Evolutionary conservation across 371 early-diverging fungal species (phyloP).

Genomic region (Gilbertella persicaria): DNA sequence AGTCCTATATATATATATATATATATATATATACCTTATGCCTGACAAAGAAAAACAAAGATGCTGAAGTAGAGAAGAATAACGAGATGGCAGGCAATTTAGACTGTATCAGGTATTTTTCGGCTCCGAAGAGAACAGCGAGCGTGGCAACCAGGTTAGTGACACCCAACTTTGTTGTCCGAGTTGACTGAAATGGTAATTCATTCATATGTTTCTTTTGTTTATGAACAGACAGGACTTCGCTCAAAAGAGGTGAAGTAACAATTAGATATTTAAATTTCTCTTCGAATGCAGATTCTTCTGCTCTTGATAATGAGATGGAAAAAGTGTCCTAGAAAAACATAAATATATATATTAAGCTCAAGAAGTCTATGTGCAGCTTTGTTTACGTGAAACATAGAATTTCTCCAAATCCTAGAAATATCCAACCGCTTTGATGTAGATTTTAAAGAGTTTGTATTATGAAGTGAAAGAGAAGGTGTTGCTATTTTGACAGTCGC

Average conservation of each 20-base stretch:
- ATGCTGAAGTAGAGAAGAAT: conserved; percentile 30
- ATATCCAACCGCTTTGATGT: conserved; percentile 11
- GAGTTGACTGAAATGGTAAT: conserved; percentile 27
- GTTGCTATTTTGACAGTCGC: conserved; percentile 34
- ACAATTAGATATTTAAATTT: conserved; percentile 67
- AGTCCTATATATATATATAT: background rate
- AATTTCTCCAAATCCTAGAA: conserved; percentile 38
- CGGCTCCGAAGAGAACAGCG: conserved; percentile 30
- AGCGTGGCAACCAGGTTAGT: conserved; percentile 14
- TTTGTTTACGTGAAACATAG: conserved; percentile 36
- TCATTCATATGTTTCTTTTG: conserved; percentile 30
- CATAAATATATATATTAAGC: background rate
- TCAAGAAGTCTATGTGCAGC: background rate
- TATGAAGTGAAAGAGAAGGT: conserved; percentile 12
- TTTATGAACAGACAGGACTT: conserved; percentile 48
- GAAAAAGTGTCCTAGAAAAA: conserved; percentile 38
- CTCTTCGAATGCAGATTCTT: conserved; percentile 67
- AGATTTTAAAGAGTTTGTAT: background rate
- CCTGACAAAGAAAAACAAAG: conserved; percentile 41
- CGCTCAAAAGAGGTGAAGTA: conserved; percentile 63
- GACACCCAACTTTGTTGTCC: conserved; percentile 16
- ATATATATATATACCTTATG: conserved; percentile 32
- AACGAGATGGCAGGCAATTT: conserved; percentile 25
- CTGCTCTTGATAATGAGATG: conserved; percentile 43
- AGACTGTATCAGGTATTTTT: conserved; percentile 21